Percentiles rank a stretch among this genome's conserved stretches.
Evolutionary conservation across 1,284 basidiomycete genomes (phyloP).

Genomic region (Ceratobasidium sp.): DNA sequence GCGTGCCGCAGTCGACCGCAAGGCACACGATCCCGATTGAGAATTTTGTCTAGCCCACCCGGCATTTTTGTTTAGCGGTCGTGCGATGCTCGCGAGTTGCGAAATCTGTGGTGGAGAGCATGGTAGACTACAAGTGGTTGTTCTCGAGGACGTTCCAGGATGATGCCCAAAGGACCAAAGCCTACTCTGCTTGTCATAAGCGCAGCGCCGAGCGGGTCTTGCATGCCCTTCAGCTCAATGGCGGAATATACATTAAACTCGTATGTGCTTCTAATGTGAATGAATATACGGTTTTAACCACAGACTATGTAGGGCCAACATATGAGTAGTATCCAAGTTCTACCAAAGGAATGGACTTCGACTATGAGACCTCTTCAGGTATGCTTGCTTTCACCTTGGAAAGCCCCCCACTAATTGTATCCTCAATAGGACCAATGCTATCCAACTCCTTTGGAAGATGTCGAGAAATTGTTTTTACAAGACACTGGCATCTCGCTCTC

Average conservation of each 20-base stretch:
- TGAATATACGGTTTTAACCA: background rate
- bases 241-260: slow-evolving; percentile 93
- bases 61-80: slow-evolving; percentile 57
- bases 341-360: slow-evolving; percentile 83
- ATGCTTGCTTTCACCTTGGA: background rate
- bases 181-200: slow-evolving; percentile 80
- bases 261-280: slow-evolving; percentile 39
- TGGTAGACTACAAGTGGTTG: slow-evolving; percentile 86
- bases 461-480: slow-evolving; percentile 73
- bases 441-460: slow-evolving; percentile 75
- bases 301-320: slow-evolving; percentile 74
- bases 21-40: slow-evolving; percentile 14
- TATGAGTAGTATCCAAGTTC: slow-evolving; percentile 67
- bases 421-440: slow-evolving; percentile 83
- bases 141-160: slow-evolving; percentile 62
- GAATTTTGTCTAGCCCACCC: slow-evolving; percentile 50
- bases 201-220: slow-evolving; percentile 82
- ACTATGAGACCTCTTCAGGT: slow-evolving; percentile 72
- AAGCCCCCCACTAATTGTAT: background rate
- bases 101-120: slow-evolving; percentile 59
- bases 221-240: slow-evolving; percentile 84
- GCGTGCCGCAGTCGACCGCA: background rate
- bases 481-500: slow-evolving; percentile 75
- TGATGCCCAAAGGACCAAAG: slow-evolving; percentile 59
- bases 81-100: slow-evolving; percentile 74